Evolutionary conservation across 192 early-diverging fungal species (phyloP).

Genomic region (Piromyces finnis): DNA sequence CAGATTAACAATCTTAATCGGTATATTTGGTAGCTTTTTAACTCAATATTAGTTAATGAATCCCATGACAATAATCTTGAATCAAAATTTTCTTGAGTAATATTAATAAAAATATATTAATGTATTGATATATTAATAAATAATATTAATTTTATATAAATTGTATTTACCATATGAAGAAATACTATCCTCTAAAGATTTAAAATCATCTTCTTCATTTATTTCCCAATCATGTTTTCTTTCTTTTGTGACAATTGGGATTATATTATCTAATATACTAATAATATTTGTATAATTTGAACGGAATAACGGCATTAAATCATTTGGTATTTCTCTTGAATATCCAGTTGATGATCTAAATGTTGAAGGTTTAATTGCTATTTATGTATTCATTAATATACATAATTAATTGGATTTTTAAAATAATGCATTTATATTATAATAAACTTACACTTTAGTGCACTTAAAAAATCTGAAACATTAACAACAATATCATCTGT

Average conservation of each 20-base stretch:
- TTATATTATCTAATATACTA: not conserved
- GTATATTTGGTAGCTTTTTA: constrained; percentile 8
- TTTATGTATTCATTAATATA: not conserved
- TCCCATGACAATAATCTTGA: not conserved
- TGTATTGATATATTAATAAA: too few species aligned
- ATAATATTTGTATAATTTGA: not conserved
- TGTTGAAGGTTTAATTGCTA: not conserved
- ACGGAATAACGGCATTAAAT: not conserved
- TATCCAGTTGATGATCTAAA: not conserved
- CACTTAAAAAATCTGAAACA: constrained; percentile 29
- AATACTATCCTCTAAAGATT: not conserved
- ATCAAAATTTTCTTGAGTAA: not conserved
- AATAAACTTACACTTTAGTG: constrained; percentile 13
- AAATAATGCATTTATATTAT: too few species aligned
- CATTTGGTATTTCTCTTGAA: not conserved
- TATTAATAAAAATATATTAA: not conserved
- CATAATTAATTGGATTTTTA: too few species aligned
- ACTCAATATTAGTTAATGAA: not conserved
- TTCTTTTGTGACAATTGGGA: not conserved
- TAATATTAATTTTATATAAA: too few species aligned
- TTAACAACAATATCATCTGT: constrained; percentile 24
- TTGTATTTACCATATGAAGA: not conserved
- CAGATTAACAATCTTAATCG: constrained; percentile 39
- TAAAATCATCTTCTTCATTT: not conserved
- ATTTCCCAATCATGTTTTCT: not conserved